phyloP scores from a whole-genome alignment of 805 yeast genomes.

The Saccharomyces mikatae region DNA sequence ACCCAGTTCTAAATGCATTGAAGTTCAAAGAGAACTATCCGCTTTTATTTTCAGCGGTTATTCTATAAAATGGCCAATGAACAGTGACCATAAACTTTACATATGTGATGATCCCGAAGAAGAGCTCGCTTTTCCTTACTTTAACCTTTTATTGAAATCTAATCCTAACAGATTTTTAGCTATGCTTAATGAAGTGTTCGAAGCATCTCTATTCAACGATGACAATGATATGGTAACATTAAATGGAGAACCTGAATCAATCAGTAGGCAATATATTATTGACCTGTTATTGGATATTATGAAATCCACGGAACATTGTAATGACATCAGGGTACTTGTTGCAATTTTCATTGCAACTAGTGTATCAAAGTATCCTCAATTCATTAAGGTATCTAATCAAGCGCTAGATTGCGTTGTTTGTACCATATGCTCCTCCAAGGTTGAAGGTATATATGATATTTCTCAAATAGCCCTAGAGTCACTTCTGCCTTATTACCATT shows the following conservation, averaged over 20 bases:
- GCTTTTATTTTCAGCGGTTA: slow-evolving; percentile 49
- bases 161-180: slow-evolving; percentile 55
- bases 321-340: slow-evolving; percentile 32
- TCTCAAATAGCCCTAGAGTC: slow-evolving; percentile 73
- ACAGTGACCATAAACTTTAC: slow-evolving; percentile 29
- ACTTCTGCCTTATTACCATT: slow-evolving; percentile 57
- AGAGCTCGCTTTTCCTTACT: slow-evolving; percentile 62
- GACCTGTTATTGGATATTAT: slow-evolving; percentile 61
- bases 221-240: slow-evolving; percentile 27
- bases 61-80: slow-evolving; percentile 39
- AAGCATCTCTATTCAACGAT: slow-evolving; percentile 68
- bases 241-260: slow-evolving; percentile 10
- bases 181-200: slow-evolving; percentile 73
- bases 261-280: slow-evolving; percentile 69
- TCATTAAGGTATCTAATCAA: slow-evolving; percentile 61
- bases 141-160: slow-evolving; percentile 46
- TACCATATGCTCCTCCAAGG: slow-evolving; percentile 39
- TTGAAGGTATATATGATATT: slow-evolving; percentile 37
- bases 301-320: slow-evolving; percentile 28
- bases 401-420: slow-evolving; percentile 41
- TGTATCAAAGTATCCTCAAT: slow-evolving; percentile 79
- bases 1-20: slow-evolving; percentile 3
- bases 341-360: slow-evolving; percentile 73
- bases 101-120: slow-evolving; percentile 23
- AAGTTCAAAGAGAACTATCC: not conserved